Conservation (phyloP, 768 basidiomycete species). For the Lentinula raphanica region DNA sequence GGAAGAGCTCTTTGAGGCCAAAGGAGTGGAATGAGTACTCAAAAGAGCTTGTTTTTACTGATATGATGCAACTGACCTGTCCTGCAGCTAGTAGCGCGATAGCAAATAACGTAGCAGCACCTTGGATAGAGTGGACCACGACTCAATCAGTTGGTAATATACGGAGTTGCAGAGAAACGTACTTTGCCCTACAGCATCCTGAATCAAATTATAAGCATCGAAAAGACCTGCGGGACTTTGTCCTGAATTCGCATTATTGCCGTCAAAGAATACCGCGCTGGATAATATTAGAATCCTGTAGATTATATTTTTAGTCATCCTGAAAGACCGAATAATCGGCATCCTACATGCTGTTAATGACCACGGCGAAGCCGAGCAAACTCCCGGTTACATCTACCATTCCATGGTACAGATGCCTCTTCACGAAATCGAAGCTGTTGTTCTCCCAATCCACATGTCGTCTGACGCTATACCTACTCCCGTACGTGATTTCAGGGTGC, state of each 20-base stretch:
- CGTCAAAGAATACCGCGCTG: constrained; percentile 72
- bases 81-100: constrained; percentile 80
- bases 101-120: constrained; percentile 83
- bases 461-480: constrained; percentile 29
- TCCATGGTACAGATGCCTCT: constrained; percentile 60
- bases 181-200: constrained; percentile 63
- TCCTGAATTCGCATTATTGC: constrained; percentile 22
- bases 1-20: constrained; percentile 55
- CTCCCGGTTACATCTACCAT: constrained; percentile 62
- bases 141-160: neutral
- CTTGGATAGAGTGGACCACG: constrained; percentile 37
- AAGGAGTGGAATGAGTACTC: neutral
- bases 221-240: constrained; percentile 65
- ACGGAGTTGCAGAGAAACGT: constrained; percentile 15
- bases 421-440: constrained; percentile 49
- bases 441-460: constrained; percentile 53
- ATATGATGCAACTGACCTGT: constrained; percentile 38
- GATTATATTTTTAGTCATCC: no score
- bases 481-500: constrained; percentile 28
- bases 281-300: constrained; percentile 75
- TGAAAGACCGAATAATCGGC: no score
- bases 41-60: no score
- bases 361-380: constrained; percentile 78
- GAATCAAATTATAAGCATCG: constrained; percentile 76
- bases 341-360: constrained; percentile 83